These are phyloP conservation scores for Annulohypoxylon stygium DNA, from an alignment of 495 filamentous ascomycete species.

Conservation along the genomic window DNA sequence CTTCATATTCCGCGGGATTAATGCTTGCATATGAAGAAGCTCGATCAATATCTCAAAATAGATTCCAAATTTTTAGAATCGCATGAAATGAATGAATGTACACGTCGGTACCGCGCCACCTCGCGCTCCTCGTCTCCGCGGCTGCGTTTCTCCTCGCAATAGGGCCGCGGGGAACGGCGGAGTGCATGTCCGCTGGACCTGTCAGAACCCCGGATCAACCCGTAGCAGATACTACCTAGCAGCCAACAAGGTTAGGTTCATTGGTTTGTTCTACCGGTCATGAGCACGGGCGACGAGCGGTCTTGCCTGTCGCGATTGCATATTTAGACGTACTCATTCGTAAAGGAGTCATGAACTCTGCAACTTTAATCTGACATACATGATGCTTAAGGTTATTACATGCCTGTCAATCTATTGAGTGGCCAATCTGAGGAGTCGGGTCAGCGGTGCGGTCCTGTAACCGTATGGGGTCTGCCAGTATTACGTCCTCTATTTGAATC, in stretches of 20 bases:
- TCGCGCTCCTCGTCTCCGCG: slow-evolving; percentile 18
- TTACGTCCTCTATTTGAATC: not conserved
- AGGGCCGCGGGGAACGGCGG: slow-evolving; percentile 49
- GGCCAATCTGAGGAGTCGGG: slow-evolving; percentile 20
- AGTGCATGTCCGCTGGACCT: slow-evolving; percentile 41
- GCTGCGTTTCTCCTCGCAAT: slow-evolving; percentile 25
- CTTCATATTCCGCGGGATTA: slow-evolving; percentile 15
- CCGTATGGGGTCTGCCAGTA: slow-evolving; percentile 5
- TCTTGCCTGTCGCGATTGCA: slow-evolving; percentile 17
- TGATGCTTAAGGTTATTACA: slow-evolving; percentile 47
- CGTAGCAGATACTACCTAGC: slow-evolving; percentile 29
- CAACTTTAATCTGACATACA: slow-evolving; percentile 48
- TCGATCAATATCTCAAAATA: slow-evolving; percentile 1
- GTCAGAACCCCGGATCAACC: slow-evolving; percentile 20
- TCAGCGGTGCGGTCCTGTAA: slow-evolving; percentile 4
- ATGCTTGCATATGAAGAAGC: slow-evolving; percentile 7
- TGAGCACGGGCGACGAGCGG: slow-evolving; percentile 13
- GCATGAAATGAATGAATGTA: slow-evolving; percentile 10
- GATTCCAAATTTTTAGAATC: slow-evolving; percentile 31
- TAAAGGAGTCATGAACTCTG: not conserved
- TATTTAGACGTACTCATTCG: not conserved
- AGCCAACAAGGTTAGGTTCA: slow-evolving; percentile 16
- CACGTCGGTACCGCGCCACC: slow-evolving; percentile 26
- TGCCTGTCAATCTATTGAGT: slow-evolving; percentile 4
- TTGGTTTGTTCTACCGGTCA: slow-evolving; percentile 27